Evolutionary conservation across 371 early-diverging fungal genomes (phyloP).

Genomic region (Enterocytospora artemiae): DNA sequence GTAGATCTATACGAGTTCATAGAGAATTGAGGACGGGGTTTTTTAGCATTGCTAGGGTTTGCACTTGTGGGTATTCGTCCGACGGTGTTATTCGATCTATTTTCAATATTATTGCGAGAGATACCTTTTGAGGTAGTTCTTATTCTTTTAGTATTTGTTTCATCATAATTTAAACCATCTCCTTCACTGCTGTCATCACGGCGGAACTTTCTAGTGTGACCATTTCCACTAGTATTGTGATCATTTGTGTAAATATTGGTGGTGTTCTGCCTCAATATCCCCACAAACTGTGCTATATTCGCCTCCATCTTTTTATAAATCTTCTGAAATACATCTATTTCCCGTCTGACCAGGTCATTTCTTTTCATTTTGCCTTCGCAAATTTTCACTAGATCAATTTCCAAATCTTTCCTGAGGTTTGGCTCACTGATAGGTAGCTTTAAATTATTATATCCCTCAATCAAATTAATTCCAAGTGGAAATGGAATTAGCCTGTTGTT

Average conservation of each 20-base stretch:
- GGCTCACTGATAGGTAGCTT: conserved; percentile 44
- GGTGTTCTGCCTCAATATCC: conserved; percentile 27
- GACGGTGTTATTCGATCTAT: neutral
- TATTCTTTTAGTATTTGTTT: too few relatives aligned
- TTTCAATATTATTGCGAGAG: too few relatives aligned
- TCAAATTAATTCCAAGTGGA: conserved; percentile 76
- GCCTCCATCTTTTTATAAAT: conserved; percentile 62
- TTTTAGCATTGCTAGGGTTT: neutral
- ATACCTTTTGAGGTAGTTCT: too few relatives aligned
- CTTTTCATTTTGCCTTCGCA: conserved; percentile 35
- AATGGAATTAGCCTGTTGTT: conserved; percentile 66
- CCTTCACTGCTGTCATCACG: too few relatives aligned
- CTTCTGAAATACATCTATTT: conserved; percentile 41
- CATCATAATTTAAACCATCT: too few relatives aligned
- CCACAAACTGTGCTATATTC: conserved; percentile 64
- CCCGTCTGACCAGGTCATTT: conserved; percentile 40
- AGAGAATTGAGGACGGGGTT: neutral
- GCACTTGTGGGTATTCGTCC: neutral
- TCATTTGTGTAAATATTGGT: neutral
- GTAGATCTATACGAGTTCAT: too few relatives aligned
- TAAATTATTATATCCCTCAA: conserved; percentile 70
- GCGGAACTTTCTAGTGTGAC: too few relatives aligned
- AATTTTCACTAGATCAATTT: conserved; percentile 64
- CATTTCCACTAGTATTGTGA: neutral
- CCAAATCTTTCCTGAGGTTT: conserved; percentile 53